These are phyloP conservation scores for Penicillium sp. DNA, from an alignment of 2,329 filamentous ascomycete genomes.

Conservation along the genomic window DNA sequence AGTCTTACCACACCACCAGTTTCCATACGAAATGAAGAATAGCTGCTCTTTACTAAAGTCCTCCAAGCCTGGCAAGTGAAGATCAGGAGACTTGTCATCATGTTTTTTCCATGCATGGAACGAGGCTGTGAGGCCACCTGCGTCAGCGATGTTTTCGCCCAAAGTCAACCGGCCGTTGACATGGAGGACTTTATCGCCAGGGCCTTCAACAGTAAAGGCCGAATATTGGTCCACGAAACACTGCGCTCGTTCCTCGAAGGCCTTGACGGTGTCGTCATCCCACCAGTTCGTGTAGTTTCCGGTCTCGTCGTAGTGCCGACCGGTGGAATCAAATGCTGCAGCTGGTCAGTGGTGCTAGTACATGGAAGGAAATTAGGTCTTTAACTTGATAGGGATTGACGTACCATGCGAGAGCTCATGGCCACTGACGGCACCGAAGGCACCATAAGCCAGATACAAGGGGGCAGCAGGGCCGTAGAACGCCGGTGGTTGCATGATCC, in stretches of 20 bases:
- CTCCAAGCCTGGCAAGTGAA: constrained; percentile 62
- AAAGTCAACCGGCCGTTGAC: constrained; percentile 66
- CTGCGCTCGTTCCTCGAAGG: constrained; percentile 60
- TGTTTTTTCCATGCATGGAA: constrained; percentile 67
- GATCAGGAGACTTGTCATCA: constrained; percentile 53
- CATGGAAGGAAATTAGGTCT: neutral
- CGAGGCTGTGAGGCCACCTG: constrained; percentile 64
- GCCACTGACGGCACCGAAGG: constrained; percentile 66
- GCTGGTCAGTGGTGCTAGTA: constrained; percentile 5
- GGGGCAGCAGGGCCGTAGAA: constrained; percentile 64
- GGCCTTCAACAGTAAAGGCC: constrained; percentile 60
- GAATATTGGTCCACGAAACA: constrained; percentile 71
- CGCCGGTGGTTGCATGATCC: constrained; percentile 69
- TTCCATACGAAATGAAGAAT: constrained; percentile 68
- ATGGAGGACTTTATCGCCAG: constrained; percentile 59
- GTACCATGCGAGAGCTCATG: constrained; percentile 67
- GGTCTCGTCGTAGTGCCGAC: constrained; percentile 65
- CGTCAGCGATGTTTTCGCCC: constrained; percentile 72
- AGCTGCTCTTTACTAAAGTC: constrained; percentile 67
- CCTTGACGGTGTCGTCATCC: constrained; percentile 60
- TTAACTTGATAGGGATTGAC: constrained; percentile 6
- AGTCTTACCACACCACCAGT: constrained; percentile 68
- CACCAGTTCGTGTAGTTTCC: constrained; percentile 70
- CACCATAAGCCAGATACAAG: constrained; percentile 68
- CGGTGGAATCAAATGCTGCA: constrained; percentile 65